phyloP scores from a whole-genome alignment of 2,329 filamentous ascomycete genomes.

The Phialophora macrospora region DNA sequence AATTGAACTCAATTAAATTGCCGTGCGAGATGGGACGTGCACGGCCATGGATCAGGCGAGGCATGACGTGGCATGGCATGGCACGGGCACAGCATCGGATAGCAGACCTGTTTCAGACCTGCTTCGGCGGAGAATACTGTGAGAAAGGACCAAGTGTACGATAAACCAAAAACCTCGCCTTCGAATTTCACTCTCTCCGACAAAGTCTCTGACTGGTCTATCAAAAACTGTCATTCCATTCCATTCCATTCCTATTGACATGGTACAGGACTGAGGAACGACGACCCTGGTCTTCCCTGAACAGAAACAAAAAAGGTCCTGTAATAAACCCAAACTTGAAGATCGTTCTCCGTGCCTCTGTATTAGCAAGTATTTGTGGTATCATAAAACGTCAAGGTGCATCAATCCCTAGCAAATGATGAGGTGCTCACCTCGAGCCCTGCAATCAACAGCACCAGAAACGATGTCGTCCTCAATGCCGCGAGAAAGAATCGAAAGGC shows the following conservation, averaged over 20 bases:
- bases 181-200: not conserved
- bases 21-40: no score
- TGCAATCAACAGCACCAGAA: not conserved
- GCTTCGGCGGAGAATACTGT: no score
- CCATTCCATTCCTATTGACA: not conserved
- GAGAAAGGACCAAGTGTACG: no score
- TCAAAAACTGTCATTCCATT: not conserved
- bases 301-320: not conserved
- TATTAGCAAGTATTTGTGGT: constrained; percentile 1
- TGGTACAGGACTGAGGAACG: not conserved
- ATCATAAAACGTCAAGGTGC: constrained; percentile 1
- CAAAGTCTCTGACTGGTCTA: not conserved
- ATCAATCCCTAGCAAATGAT: not conserved
- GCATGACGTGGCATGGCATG: no score
- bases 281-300: not conserved
- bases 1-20: no score
- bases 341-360: not conserved
- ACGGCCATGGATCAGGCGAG: no score
- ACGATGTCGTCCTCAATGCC: not conserved
- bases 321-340: not conserved
- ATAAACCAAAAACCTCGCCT: not conserved
- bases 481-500: not conserved
- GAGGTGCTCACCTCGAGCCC: not conserved
- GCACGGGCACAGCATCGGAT: no score
- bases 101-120: no score